Base-by-base conservation (phyloP, 768 basidiomycete species). In the Tylopilus vinaceipallidus region DNA sequence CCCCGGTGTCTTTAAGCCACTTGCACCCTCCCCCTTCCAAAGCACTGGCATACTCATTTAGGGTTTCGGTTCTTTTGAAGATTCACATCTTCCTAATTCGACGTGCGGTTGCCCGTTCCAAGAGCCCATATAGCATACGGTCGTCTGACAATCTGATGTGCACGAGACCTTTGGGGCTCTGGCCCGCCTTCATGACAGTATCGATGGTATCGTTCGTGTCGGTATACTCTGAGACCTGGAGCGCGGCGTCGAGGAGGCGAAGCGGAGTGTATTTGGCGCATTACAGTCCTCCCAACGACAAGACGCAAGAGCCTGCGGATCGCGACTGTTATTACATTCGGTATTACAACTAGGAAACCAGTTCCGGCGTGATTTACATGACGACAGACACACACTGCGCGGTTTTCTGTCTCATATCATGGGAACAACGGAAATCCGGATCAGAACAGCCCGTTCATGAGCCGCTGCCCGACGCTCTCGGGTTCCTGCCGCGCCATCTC, bases 41-140 rank as follows among this genome's bases (percentile, higher is more conserved):
- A 22, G 90, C 89, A 62, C 97, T 97, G 29, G 98, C 97, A 57
- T 84, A 99, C 67, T 98, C 98, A 75, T 88, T 98, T 45, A 99
- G 73, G 53, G 98, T 85, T 72, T 99, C 97, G 12, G 97, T 95
- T 36, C 97, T 97, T 64, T 98, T 98, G 50, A 99, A 97, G 47
- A 99, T 79, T 70, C 98, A 76, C 92, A 99, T 98, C 71, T 97
- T 98, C 12, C 97, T 97, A 53, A 99, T 99, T 76, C 98, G 97
- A 30, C 97, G 79, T 3, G 97, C 97, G 74, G 98, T 99, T 99
- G 50, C 97, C 97, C 10, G 97, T 98, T 63, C 97, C 97, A 1
- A 97, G 97, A 47, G 97, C n/a, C n/a, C n/a, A n/a, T n/a, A n/a
- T n/a, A n/a, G n/a, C n/a, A n/a, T n/a, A n/a, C n/a, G n/a, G n/a